Base-by-base conservation (phyloP, 2,329 filamentous ascomycete species). In the Scytalidium lignicola region DNA sequence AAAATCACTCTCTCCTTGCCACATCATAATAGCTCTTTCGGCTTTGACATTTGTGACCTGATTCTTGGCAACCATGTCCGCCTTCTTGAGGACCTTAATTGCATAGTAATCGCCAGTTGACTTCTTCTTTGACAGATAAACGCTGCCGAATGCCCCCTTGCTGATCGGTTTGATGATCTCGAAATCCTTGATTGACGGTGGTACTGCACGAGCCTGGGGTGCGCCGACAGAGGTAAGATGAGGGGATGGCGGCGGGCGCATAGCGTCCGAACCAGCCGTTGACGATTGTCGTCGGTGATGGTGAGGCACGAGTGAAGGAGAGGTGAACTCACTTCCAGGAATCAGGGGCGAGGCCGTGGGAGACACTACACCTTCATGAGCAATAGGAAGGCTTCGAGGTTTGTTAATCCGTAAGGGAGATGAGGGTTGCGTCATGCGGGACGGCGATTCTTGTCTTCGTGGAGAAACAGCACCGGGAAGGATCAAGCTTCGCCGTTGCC, bases 11-110 rank as follows among this genome's bases (percentile, higher is more conserved):
- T 97, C 90, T 19, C 93, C 93, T 71, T 99, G 93, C 89, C 93
- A 97, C 93, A 99, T 99, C 93, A 99, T 97, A 65, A 99, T 99
- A 19, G 95, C 95, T 57, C 93, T 82, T 70, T 99, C 93, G 8
- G 95, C 93, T 70, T 99, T 97, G 62, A 99, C 93, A 63, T 99
- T 99, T 58, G 93, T 96, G 59, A 99, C 91, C 66, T 99, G 93
- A 66, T 99, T 99, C 70, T 99, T 99, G 53, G 93, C 93, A 54
- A 99, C 90, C 93, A 99, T 99, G 74, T 99, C 93, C n/a, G 93
- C 91, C 70, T 99, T 99, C 66, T 97, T 97, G 51, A 99, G 70
- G 1, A 97, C 93, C 65, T 99, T 99, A 72, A 99, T 97, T 9
- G 93, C 93, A 66, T 92, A 99, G 67, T 99, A 99, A 62, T 99